Evolutionary conservation across 305 asterid species (phyloP).

Genomic region (Nicotiana rustica): DNA sequence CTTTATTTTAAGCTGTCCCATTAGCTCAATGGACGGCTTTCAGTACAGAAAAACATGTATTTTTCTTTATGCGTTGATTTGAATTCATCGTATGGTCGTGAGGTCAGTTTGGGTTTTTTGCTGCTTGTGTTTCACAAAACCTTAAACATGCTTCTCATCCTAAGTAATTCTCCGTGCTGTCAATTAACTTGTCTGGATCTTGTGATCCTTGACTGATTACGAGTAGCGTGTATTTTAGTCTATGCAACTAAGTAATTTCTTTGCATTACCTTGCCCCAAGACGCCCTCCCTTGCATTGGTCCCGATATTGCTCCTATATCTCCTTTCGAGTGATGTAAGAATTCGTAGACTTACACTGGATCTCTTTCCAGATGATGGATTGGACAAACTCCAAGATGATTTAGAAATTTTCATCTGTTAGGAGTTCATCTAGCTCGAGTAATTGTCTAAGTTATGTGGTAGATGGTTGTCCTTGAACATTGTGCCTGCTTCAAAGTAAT

Average conservation of each 20-base stretch:
- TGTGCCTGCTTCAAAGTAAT: background rate
- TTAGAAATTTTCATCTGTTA: background rate
- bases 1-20: slow-evolving; percentile 66
- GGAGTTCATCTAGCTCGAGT: background rate
- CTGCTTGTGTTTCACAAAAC: background rate
- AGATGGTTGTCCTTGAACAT: background rate
- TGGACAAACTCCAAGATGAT: background rate
- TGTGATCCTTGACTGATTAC: background rate
- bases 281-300: background rate
- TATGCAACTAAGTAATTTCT: background rate
- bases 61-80: background rate
- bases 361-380: background rate
- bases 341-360: background rate
- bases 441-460: background rate
- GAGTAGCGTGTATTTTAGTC: background rate
- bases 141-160: background rate
- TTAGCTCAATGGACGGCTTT: slow-evolving; percentile 36
- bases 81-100: background rate
- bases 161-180: background rate
- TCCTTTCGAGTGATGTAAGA: background rate
- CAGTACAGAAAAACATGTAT: background rate
- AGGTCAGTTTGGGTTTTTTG: background rate
- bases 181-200: background rate
- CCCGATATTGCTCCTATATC: background rate
- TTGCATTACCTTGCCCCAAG: background rate